These are phyloP conservation scores for Coniochaeta sp. DNA, from an alignment of 2,329 filamentous ascomycete species.

Conservation along the genomic window DNA sequence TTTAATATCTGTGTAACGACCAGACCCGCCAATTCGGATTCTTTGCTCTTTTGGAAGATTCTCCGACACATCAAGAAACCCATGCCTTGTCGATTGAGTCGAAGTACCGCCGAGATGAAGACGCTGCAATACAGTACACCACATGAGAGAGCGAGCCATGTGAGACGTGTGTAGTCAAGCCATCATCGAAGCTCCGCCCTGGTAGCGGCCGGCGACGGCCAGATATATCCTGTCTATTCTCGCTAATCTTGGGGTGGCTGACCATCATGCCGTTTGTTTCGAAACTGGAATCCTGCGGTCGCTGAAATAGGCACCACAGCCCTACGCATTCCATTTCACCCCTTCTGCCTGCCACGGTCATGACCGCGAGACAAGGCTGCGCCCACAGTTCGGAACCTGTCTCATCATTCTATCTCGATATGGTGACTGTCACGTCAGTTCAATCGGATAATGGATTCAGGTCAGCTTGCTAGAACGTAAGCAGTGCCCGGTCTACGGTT, in stretches of 20 bases:
- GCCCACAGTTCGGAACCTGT: no score
- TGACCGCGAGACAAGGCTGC: not conserved
- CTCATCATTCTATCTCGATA: no score
- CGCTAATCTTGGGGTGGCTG: no score
- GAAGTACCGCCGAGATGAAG: not conserved
- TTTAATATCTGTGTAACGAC: not conserved
- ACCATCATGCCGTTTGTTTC: no score
- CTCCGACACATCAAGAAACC: not conserved
- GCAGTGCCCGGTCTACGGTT: no score
- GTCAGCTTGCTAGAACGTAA: no score
- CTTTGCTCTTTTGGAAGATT: not conserved
- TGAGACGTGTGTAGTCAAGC: no score
- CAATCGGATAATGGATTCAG: no score
- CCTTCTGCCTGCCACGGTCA: not conserved
- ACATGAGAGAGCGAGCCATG: not conserved
- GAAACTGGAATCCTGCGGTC: not conserved
- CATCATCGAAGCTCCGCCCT: no score
- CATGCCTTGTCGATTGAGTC: not conserved
- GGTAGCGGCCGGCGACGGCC: no score
- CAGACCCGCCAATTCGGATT: not conserved
- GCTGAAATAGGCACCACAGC: not conserved
- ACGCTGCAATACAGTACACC: not conserved
- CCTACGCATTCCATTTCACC: not conserved
- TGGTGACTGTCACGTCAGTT: not conserved
- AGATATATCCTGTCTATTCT: no score